Evolutionary conservation across 2,329 filamentous ascomycete species (phyloP), one percentile per base, ranked within the genome.

Genomic region (Botrytis fragariae): DNA sequence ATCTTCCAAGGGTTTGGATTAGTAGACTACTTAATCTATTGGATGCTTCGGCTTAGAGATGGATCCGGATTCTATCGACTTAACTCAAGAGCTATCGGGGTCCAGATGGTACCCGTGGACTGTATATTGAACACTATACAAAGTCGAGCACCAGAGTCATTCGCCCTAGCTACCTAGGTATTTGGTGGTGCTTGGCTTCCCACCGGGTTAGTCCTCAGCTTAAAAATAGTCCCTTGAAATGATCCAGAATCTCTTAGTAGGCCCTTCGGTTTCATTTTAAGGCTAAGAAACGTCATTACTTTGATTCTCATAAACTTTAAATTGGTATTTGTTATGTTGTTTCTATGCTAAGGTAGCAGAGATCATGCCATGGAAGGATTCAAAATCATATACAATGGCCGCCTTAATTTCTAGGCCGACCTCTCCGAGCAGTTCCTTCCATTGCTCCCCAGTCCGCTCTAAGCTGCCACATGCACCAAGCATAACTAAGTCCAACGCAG

Each of bases 401-500:
- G 12, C 51, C 25, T 29, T 54, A 14, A 54, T 29, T 16, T 29
- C 51, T 29, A 54, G 6, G 25, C 51, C 51, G 5, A 54, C 51
- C 14, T 54, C 51, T 16, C 51, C 51, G 51, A 54, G 51, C 12
- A 54, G n/a, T 54, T 8, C n/a, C 3, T 29, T 54, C 51, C 51
- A 54, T 29, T 54, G 51, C 12, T 54, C n/a, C 18, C 51, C 25
- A 54, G 51, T 54, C 3, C 51, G 51, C 1, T 54, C 51, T 8
- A 54, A 54, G 14, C 51, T 54, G 5, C 51, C 51, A 29, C 51
- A 54, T 54, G 51, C 51, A 18, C 51, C n/a, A 29, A 54, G 51
- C 51, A 83, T 81, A 6, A 78, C 77, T 1, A 83, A 74, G 72
- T 84, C 82, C 25, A 81, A 79, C 0, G 77, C 78, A 2, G 81